A percentile compares a stretch with the other conserved stretches of the same genome.
Evolutionary conservation across 768 basidiomycete genomes (phyloP).

Genomic region (Boletus pseudo-olivaceus): DNA sequence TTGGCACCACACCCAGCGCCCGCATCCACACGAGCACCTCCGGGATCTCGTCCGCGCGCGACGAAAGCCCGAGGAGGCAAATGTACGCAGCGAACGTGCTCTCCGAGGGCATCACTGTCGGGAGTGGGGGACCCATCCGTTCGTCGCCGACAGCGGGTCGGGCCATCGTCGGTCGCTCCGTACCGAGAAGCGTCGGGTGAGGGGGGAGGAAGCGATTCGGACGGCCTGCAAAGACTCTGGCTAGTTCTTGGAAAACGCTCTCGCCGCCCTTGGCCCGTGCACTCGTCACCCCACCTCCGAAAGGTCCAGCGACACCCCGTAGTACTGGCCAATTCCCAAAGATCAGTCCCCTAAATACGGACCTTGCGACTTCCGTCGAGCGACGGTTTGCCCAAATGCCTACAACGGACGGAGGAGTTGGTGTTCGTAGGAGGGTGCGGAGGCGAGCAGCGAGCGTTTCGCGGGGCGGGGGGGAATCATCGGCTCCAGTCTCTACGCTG

Average conservation of each 20-base stretch:
- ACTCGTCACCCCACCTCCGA: conserved; percentile 23
- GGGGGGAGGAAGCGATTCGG: conserved; percentile 14
- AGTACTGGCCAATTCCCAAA: conserved; percentile 55
- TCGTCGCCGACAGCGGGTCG: neutral
- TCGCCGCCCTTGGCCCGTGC: conserved; percentile 15
- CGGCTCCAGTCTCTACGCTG: neutral
- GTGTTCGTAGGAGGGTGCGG: conserved; percentile 11
- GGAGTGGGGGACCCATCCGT: conserved; percentile 16
- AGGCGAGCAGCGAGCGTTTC: conserved; percentile 9
- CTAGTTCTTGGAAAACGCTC: conserved; percentile 20
- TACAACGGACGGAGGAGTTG: conserved; percentile 29
- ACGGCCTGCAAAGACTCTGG: conserved; percentile 8
- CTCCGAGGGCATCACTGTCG: conserved; percentile 47
- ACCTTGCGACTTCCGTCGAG: conserved; percentile 47
- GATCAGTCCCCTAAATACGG: conserved; percentile 53
- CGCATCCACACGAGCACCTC: conserved; percentile 73
- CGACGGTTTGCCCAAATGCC: conserved; percentile 45
- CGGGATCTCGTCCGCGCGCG: conserved; percentile 58
- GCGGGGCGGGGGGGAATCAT: conserved; percentile 1
- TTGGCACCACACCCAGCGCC: conserved; percentile 49
- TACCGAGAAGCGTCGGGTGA: neutral
- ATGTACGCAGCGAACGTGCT: conserved; percentile 56
- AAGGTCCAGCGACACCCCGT: conserved; percentile 36
- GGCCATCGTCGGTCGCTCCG: conserved; percentile 5
- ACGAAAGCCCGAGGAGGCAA: conserved; percentile 52